Evolutionary conservation across 805 yeast species (phyloP), one percentile per base, ranked within the genome.

Genomic region (Saturnispora saitoi): DNA sequence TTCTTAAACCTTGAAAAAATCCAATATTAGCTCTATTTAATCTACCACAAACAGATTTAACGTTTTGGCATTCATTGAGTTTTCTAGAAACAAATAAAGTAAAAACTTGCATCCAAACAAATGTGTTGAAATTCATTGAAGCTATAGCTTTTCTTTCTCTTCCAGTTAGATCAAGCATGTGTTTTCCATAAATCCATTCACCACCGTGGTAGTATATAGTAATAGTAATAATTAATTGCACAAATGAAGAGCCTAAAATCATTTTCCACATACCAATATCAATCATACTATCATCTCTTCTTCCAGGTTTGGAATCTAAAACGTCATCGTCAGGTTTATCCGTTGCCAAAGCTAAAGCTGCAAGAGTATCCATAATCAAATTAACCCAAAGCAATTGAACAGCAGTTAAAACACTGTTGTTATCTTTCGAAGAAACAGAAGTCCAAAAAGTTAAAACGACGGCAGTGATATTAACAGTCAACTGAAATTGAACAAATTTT

Each of bases 331-430:
- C 90, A 0, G 99, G 99, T 58, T 91, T 90, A 64, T 93, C 99
- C 3, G 99, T 93, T 6, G 99, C 99, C 58, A 93, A 75, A 0
- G 99, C 99, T 58, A 93, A 73, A 3, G 99, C 99, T 3, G 99
- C 99, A 54, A 93, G 76, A 0, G 99, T 93, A 66, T 93, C 99
- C 99, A 93, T 93, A 59, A 93, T 93, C 65, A 93, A 73, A 66
- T 93, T 93, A 45, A 93, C 97, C 99, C 99, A 93, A 54, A 93
- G 72, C 56, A 93, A 77, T 69, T 93, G 99, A 42, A 93, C 99
- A 0, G 99, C 99, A 28, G 98, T 91, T 59, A 93, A 72, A 9
- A 93, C 99, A 4, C 97, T 86, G 37, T 76, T 68, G 55, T 90
- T 91, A 43, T 81, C 83, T 26, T 78, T 66, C 4, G 89, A 80